A percentile compares a stretch with the other conserved stretches of the same genome.
Conservation (phyloP, 352 stramenopile species). For the Phytophthora sp. region DNA sequence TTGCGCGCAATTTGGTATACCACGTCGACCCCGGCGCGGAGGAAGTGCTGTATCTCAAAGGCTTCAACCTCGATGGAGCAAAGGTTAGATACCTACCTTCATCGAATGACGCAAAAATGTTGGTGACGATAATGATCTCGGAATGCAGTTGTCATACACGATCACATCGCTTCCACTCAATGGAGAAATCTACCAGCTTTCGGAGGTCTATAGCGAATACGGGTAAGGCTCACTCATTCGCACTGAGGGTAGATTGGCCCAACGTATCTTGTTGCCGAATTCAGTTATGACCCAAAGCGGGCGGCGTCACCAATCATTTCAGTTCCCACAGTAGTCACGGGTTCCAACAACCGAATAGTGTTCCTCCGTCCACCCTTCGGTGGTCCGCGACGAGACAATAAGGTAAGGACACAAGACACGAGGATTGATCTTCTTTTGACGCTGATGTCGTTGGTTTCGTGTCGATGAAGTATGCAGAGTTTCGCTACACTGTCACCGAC, state of each 20-base stretch:
- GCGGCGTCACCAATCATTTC: conserved; percentile 57
- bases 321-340: conserved; percentile 70
- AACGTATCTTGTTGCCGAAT: not conserved
- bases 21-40: conserved; percentile 77
- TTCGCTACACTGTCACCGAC: conserved; percentile 88
- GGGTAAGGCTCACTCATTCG: conserved; percentile 67
- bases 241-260: no score
- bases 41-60: conserved; percentile 81
- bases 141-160: conserved; percentile 61
- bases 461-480: conserved; percentile 76
- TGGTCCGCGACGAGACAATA: conserved; percentile 57
- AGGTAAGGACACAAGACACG: conserved; percentile 40
- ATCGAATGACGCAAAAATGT: not conserved
- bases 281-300: conserved; percentile 84
- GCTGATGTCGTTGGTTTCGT: not conserved
- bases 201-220: conserved; percentile 88
- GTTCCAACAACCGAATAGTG: conserved; percentile 86
- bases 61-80: conserved; percentile 67
- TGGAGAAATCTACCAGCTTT: conserved; percentile 90
- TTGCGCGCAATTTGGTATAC: conserved; percentile 77
- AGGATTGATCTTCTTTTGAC: no score
- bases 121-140: not conserved
- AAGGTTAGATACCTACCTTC: conserved; percentile 37
- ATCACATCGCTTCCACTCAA: conserved; percentile 87
- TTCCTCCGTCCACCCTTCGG: conserved; percentile 78